Conservation (phyloP, 2,329 filamentous ascomycete species). For the Colletotrichum agaves region DNA sequence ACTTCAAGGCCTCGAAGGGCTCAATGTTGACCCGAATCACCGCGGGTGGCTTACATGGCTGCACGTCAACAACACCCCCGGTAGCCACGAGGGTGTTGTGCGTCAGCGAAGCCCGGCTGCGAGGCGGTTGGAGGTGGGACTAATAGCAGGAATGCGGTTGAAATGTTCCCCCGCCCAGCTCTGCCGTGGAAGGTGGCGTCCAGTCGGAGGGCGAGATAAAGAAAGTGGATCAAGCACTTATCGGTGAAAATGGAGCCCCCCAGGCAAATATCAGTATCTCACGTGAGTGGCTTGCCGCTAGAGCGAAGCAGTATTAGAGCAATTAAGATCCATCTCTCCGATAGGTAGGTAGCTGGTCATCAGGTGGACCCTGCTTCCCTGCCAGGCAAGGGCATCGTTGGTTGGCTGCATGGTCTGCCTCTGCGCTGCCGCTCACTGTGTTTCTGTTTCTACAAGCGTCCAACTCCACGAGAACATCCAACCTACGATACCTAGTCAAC, state of each 20-base stretch:
- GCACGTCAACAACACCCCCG: not conserved
- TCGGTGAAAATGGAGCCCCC: not conserved
- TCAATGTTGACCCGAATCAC: conserved; percentile 23
- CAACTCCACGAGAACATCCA: not conserved
- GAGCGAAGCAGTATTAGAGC: too few species aligned
- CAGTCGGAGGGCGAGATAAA: not conserved
- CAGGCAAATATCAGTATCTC: too few species aligned
- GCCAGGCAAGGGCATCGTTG: not conserved
- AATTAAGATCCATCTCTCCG: too few species aligned
- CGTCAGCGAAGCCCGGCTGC: not conserved
- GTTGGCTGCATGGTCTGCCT: not conserved
- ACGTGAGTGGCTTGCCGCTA: too few species aligned
- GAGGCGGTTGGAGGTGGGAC: not conserved
- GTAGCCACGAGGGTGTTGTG: conserved; percentile 6
- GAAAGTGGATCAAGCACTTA: conserved; percentile 8
- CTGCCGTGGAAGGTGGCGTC: conserved; percentile 16
- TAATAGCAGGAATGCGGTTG: conserved; percentile 12
- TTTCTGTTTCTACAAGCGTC: conserved; percentile 11
- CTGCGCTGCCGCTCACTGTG: not conserved
- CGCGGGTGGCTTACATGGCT: conserved; percentile 2
- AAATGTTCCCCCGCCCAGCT: conserved; percentile 20
- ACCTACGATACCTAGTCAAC: too few species aligned
- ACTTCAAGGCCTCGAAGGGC: not conserved
- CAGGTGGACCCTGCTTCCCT: not conserved
- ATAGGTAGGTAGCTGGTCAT: too few species aligned